Evolutionary conservation across 306 rosid genomes (phyloP).

Genomic region (Cicer cuneatum): DNA sequence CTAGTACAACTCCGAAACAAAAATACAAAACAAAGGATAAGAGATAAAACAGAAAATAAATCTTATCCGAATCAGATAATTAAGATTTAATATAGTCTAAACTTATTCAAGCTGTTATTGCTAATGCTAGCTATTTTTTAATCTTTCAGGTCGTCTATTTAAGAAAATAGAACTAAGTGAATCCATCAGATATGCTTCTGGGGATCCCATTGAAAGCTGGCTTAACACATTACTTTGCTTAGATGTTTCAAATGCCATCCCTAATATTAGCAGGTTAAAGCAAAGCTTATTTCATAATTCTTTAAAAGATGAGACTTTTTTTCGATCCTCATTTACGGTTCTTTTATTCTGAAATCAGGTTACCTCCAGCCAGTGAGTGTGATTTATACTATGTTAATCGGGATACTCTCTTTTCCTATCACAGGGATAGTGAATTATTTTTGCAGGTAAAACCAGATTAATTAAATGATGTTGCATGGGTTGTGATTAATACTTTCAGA

Average conservation of each 20-base stretch:
- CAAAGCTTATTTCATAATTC: slow-evolving; percentile 20
- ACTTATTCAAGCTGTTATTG: neutral
- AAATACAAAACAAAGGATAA: slow-evolving; percentile 7
- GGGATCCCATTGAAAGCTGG: slow-evolving; percentile 93
- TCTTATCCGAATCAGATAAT: neutral
- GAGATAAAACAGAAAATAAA: neutral
- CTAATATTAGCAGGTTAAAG: slow-evolving; percentile 75
- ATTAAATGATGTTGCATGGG: slow-evolving; percentile 29
- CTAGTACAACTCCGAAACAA: neutral
- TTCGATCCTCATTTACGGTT: slow-evolving; percentile 29
- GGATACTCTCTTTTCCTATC: slow-evolving; percentile 93
- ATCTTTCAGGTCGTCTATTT: slow-evolving; percentile 73
- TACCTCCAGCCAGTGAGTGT: slow-evolving; percentile 84
- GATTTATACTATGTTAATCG: slow-evolving; percentile 94
- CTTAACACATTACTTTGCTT: slow-evolving; percentile 85
- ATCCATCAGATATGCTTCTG: slow-evolving; percentile 91
- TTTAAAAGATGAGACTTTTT: slow-evolving; percentile 33
- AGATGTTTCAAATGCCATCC: slow-evolving; percentile 79
- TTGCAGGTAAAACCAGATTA: slow-evolving; percentile 72
- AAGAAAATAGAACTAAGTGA: slow-evolving; percentile 87
- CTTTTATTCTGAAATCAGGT: slow-evolving; percentile 56
- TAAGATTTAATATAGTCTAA: slow-evolving; percentile 1
- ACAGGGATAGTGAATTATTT: slow-evolving; percentile 91
- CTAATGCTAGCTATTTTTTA: slow-evolving; percentile 38
- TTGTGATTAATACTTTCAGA: slow-evolving; percentile 20